Evolutionary conservation across 108 stramenopile genomes (phyloP).

Genomic region (Fistulifera pelliculosa): DNA sequence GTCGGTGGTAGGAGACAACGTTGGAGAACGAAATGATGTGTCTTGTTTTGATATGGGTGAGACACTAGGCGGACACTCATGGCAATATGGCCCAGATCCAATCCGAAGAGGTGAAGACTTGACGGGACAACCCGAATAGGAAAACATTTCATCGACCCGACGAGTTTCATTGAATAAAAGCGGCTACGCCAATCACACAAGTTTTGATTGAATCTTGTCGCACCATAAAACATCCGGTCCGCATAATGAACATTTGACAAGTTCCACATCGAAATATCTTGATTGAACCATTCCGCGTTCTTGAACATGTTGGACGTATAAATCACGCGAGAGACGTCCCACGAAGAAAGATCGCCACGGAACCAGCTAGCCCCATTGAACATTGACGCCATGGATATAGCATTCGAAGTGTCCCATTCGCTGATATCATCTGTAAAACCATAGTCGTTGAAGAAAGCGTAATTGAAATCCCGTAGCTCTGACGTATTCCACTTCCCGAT

Average conservation of each 20-base stretch:
- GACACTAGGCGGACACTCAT: too few relatives aligned
- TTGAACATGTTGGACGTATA: constrained; percentile 7
- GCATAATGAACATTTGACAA: not conserved
- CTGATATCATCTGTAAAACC: not conserved
- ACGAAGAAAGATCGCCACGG: constrained; percentile 11
- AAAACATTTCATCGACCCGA: too few relatives aligned
- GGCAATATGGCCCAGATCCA: too few relatives aligned
- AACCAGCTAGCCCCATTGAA: constrained; percentile 12
- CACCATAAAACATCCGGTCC: too few relatives aligned
- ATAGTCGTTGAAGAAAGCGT: not conserved
- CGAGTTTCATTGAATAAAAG: too few relatives aligned
- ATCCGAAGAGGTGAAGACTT: too few relatives aligned
- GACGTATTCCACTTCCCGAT: not conserved
- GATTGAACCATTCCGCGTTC: constrained; percentile 2
- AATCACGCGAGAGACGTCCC: constrained; percentile 21
- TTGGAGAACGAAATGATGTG: too few relatives aligned
- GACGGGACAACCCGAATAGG: too few relatives aligned
- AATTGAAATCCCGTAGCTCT: not conserved
- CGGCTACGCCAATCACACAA: too few relatives aligned
- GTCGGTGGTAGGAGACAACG: too few relatives aligned
- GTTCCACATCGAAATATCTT: constrained; percentile 19
- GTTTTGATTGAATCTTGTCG: too few relatives aligned
- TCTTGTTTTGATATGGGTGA: too few relatives aligned
- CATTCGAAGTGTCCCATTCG: constrained; percentile 4
- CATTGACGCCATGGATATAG: constrained; percentile 11